Evolutionary conservation across 345 rosid species (phyloP).

Genomic region (Euphorbia tirucalli): DNA sequence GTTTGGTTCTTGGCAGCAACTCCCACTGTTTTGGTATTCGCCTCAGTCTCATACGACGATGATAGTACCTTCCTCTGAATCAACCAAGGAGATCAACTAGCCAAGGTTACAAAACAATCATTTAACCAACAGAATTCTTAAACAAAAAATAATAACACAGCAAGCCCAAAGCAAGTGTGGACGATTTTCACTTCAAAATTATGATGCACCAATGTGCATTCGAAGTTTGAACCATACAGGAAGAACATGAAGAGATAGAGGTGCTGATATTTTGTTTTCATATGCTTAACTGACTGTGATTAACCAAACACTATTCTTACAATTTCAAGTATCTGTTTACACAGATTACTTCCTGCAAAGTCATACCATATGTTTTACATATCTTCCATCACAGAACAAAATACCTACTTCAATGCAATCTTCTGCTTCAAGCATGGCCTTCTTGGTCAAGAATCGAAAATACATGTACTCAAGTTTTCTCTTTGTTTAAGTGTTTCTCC

Average conservation of each 20-base stretch:
- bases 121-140: background rate
- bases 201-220: background rate
- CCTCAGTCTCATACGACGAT: slow-evolving; percentile 46
- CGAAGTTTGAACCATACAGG: background rate
- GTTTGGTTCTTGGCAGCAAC: slow-evolving; percentile 37
- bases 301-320: no score
- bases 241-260: background rate
- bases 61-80: slow-evolving; percentile 50
- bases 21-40: slow-evolving; percentile 37
- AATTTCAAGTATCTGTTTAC: background rate
- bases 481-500: background rate
- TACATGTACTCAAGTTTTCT: background rate
- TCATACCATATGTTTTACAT: background rate
- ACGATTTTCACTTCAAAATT: background rate
- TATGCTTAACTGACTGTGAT: no score
- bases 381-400: background rate
- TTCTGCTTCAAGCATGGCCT: slow-evolving; percentile 1
- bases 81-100: slow-evolving; percentile 36
- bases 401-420: background rate
- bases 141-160: background rate
- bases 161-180: background rate
- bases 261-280: background rate
- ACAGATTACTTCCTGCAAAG: background rate
- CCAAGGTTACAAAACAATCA: slow-evolving; percentile 13
- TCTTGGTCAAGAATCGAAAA: background rate